These are phyloP conservation scores for Royoungia palumana DNA, from an alignment of 768 basidiomycete genomes.

Conservation along the genomic window DNA sequence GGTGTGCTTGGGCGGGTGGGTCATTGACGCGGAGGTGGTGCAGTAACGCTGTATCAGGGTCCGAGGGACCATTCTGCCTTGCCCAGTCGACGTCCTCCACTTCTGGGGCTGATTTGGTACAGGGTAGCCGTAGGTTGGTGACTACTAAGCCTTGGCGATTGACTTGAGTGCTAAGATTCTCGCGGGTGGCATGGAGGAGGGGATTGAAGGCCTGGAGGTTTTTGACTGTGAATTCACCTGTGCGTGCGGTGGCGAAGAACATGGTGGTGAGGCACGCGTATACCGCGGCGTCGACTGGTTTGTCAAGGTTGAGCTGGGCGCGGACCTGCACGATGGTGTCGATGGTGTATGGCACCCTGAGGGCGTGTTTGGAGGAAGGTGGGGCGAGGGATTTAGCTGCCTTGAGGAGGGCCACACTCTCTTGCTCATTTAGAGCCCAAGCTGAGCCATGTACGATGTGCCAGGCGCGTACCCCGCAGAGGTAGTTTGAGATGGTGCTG, in stretches of 20 bases:
- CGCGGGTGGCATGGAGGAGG: neutral
- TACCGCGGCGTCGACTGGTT: conserved; percentile 34
- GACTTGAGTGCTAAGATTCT: no score
- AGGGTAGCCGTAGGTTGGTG: conserved; percentile 21
- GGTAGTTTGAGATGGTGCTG: conserved; percentile 11
- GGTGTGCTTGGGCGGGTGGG: conserved; percentile 16
- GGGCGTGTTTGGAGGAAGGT: conserved; percentile 3
- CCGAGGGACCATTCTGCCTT: conserved; percentile 2
- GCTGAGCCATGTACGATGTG: conserved; percentile 24
- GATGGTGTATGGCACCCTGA: conserved; percentile 11
- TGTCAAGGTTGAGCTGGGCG: no score
- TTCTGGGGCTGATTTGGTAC: neutral
- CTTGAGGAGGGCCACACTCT: conserved; percentile 13
- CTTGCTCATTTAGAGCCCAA: conserved; percentile 11
- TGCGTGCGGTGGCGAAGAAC: conserved; percentile 34
- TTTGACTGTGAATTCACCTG: conserved; percentile 16
- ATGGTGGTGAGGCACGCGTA: conserved; percentile 37
- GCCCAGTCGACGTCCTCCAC: conserved; percentile 22
- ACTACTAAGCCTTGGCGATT: conserved; percentile 17
- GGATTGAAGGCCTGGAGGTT: neutral
- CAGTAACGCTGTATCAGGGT: conserved; percentile 1
- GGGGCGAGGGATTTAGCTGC: conserved; percentile 14
- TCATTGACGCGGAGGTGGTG: conserved; percentile 28
- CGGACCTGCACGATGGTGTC: neutral
- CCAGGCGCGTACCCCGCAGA: conserved; percentile 20